These are phyloP conservation scores for Raphanus hybrid DNA, from an alignment of 441 rosid species.

Conservation along the genomic window DNA sequence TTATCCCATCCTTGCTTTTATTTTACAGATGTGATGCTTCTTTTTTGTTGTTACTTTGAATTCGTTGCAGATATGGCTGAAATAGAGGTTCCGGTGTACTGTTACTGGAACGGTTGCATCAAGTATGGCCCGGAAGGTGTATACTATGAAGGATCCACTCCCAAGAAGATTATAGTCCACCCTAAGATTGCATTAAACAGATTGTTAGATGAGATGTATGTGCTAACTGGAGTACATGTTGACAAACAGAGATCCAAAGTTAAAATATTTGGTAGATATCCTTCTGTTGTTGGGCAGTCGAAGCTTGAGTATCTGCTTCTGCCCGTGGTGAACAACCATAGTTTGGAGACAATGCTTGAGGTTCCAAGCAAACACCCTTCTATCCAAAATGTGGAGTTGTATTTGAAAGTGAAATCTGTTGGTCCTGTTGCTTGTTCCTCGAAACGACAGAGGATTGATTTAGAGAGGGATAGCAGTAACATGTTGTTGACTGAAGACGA, in stretches of 20 bases:
- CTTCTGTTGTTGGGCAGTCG: neutral
- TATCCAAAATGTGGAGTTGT: neutral
- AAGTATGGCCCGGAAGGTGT: neutral
- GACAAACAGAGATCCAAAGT: neutral
- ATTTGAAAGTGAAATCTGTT: neutral
- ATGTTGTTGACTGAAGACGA: neutral
- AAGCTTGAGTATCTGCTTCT: neutral
- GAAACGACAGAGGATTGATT: neutral
- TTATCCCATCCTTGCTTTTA: too few relatives aligned
- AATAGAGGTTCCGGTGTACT: neutral
- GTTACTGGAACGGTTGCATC: neutral
- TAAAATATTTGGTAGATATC: neutral
- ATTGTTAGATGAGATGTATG: neutral
- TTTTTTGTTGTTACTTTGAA: too few relatives aligned
- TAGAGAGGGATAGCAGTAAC: constrained; percentile 1
- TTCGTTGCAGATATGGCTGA: too few relatives aligned
- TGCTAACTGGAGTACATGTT: neutral
- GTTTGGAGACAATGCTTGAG: neutral
- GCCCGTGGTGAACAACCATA: neutral
- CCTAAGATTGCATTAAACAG: neutral
- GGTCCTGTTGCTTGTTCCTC: neutral
- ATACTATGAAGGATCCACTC: neutral
- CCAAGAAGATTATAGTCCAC: neutral
- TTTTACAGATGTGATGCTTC: too few relatives aligned
- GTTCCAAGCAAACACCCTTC: neutral